Base-by-base conservation (phyloP, 192 early-diverging fungal species). In the Coemansia sp. region DNA sequence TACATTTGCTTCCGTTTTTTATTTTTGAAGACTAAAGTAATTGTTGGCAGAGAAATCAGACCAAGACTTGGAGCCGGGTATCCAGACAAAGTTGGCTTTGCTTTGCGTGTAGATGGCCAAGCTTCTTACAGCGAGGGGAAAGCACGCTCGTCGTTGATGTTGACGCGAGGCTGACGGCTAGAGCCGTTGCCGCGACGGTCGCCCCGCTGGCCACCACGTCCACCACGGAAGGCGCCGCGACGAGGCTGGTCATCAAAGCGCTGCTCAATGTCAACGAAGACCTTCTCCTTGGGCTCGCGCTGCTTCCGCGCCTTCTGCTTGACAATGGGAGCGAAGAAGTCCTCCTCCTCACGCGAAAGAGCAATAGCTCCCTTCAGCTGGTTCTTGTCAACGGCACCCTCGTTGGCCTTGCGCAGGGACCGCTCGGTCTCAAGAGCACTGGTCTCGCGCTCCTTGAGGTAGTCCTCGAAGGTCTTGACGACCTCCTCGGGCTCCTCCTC, bases 401-500 rank as follows among this genome's bases (percentile, higher is more conserved):
- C 92, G 82, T 96, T 96, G 70, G 94, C 86, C 74, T 90, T 86
- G 67, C 95, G 88, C 36, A 86, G 72, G 23, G 80, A 69, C 11
- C 84, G 85, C 46, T 84, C 83, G 57, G 83, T 66, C 34, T 86
- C 81, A 54, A 86, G 77, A 23, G 84, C 51, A 51, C 72, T 65
- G 62, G 74, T 69, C 42, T 85, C 86, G 81, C 82, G 83, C 69
- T 89, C 89, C 42, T 89, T 87, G 35, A 89, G 68, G 84, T 88
- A 98, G 60, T 98, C 88, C 32, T 94, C 91, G 56, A 93, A 84
- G 63, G 94, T 91, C 84, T 92, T 91, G 74, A 88, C 83, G 16
- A 73, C 72, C 54, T 89, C 91, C 73, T 95, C 95, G 47, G 86
- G 86, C 55, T 91, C 89, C 61, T 78, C 84, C 49, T 81, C 74